Conservation (phyloP, 202 grass and related monocot species). For the Alloteropsis angusta region DNA sequence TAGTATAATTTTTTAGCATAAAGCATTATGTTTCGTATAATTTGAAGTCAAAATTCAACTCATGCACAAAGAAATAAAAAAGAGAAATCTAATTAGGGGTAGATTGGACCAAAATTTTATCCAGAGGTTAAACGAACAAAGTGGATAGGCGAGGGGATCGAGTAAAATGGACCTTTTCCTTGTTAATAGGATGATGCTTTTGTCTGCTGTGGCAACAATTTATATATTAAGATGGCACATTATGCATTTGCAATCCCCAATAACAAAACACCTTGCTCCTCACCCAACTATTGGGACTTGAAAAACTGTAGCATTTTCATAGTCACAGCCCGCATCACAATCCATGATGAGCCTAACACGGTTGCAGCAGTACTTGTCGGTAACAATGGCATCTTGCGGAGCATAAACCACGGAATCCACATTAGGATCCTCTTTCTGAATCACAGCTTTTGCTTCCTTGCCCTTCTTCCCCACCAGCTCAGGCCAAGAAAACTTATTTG, state of each 20-base stretch:
- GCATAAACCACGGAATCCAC: neutral
- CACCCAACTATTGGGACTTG: slow-evolving; percentile 17
- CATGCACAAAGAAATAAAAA: no score
- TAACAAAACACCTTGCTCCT: neutral
- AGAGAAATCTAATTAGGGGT: no score
- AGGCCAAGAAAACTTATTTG: slow-evolving; percentile 5
- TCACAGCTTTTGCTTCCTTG: neutral
- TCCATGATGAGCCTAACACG: slow-evolving; percentile 18
- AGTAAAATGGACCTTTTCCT: no score
- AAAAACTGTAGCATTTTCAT: neutral
- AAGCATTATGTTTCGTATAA: no score
- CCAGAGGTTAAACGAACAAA: no score
- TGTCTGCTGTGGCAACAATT: no score
- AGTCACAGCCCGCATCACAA: neutral
- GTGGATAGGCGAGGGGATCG: no score
- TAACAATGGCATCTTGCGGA: neutral
- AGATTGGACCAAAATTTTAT: no score
- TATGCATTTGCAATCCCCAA: neutral
- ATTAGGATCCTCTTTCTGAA: neutral
- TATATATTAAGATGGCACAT: no score
- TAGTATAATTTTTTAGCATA: no score
- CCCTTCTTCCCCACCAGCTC: slow-evolving; percentile 20
- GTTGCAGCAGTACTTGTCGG: slow-evolving; percentile 12
- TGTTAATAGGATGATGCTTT: neutral
- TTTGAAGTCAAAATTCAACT: no score